Conservation (phyloP, 169 alveolate genomes). For the Cystoisospora suis region DNA sequence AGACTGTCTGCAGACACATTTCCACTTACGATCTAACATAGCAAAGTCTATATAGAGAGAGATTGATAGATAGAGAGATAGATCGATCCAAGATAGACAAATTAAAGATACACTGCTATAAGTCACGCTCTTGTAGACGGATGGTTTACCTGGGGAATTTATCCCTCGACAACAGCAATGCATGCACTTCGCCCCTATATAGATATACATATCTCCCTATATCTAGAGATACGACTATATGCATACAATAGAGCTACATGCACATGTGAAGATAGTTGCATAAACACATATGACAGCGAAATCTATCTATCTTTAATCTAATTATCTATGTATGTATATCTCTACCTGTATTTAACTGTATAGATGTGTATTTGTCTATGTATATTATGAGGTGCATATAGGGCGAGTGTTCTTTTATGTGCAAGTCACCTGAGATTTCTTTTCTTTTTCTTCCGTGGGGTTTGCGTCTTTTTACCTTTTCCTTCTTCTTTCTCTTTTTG, state of each 20-base stretch:
- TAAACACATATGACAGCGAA: not conserved
- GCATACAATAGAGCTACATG: not conserved
- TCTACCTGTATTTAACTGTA: not conserved
- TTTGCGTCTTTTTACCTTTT: slow-evolving; percentile 39
- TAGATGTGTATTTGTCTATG: not conserved
- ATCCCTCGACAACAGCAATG: not conserved
- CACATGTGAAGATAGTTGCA: not conserved
- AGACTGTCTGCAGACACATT: no score
- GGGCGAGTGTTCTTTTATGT: not conserved
- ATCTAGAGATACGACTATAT: not conserved
- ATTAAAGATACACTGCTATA: no score
- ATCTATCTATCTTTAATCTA: not conserved
- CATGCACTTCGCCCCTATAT: not conserved
- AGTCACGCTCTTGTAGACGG: no score
- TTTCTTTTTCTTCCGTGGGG: no score
- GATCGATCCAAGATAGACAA: not conserved
- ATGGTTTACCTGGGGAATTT: no score
- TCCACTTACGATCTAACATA: no score
- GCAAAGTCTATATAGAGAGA: no score
- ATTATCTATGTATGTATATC: not conserved
- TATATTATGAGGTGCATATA: not conserved
- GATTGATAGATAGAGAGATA: not conserved
- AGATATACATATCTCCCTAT: not conserved
- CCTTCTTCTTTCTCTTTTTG: slow-evolving; percentile 38
- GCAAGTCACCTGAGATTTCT: not conserved